These are phyloP conservation scores for Linum tenue DNA, from an alignment of 345 rosid species.

Conservation along the genomic window DNA sequence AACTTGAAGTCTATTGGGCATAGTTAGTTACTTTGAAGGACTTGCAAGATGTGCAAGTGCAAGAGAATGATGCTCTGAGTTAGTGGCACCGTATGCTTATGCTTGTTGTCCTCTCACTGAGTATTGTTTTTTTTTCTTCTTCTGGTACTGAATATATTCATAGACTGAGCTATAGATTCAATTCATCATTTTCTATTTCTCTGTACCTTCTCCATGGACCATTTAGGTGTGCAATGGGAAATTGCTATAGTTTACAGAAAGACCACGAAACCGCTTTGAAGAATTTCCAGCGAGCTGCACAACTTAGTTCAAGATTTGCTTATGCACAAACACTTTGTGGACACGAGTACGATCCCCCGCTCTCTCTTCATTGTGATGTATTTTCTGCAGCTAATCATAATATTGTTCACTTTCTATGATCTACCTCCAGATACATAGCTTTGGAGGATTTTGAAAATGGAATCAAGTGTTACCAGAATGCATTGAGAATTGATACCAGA, in stretches of 20 bases:
- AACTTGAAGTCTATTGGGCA: no score
- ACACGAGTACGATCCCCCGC: conserved; percentile 61
- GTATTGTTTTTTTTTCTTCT: no score
- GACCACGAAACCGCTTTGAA: conserved; percentile 96
- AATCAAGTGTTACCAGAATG: conserved; percentile 84
- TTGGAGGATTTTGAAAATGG: conserved; percentile 94
- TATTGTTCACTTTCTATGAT: background rate
- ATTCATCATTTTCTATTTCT: background rate
- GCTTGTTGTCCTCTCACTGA: no score
- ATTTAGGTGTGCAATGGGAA: conserved; percentile 97
- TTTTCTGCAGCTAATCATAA: background rate
- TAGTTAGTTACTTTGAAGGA: no score
- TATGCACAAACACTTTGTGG: conserved; percentile 95
- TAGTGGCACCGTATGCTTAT: no score
- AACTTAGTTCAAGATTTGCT: conserved; percentile 78
- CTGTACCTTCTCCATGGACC: conserved; percentile 10
- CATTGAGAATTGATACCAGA: conserved; percentile 80
- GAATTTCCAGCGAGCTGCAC: conserved; percentile 87
- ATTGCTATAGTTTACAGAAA: conserved; percentile 94
- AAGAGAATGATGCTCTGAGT: no score
- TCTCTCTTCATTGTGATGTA: background rate
- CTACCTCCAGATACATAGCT: conserved; percentile 57
- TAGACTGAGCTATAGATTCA: no score
- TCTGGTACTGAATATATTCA: no score
- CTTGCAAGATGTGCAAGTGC: no score